These are phyloP conservation scores for Noccaea bulbosa DNA, from an alignment of 345 rosid species.

Conservation along the genomic window DNA sequence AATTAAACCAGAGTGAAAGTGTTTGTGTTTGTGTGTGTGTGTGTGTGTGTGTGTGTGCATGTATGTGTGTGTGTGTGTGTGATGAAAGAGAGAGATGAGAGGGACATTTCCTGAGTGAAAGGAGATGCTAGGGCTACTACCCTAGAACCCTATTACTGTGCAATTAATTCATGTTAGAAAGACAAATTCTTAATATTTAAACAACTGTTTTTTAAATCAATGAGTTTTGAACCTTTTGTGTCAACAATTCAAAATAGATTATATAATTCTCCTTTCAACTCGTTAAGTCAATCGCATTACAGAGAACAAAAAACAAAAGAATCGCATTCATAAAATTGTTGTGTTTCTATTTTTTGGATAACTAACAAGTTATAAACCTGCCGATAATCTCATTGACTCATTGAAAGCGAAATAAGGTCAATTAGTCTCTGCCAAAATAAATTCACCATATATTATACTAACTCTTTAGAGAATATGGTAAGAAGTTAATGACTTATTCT, in stretches of 20 bases:
- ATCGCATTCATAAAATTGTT: background rate
- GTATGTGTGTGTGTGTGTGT: constrained; percentile 34
- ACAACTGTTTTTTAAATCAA: constrained; percentile 1
- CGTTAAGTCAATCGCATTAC: background rate
- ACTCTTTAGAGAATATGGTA: background rate
- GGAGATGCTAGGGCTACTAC: constrained; percentile 53
- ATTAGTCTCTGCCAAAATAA: too few species aligned
- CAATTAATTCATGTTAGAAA: constrained; percentile 44
- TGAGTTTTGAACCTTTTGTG: constrained; percentile 27
- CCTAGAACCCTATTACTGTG: constrained; percentile 48
- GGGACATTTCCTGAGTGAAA: constrained; percentile 54
- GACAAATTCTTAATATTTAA: constrained; percentile 30
- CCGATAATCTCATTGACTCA: too few species aligned
- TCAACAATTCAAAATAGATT: background rate
- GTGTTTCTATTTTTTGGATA: background rate
- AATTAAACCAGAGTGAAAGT: constrained; percentile 40
- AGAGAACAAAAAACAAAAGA: too few species aligned
- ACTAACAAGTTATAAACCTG: too few species aligned
- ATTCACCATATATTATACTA: too few species aligned
- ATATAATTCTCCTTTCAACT: background rate
- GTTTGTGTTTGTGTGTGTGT: constrained; percentile 34
- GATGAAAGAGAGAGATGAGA: constrained; percentile 48
- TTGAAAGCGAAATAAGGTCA: too few species aligned
- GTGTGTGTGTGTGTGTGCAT: constrained; percentile 6
- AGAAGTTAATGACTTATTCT: background rate